Conservation (phyloP, 2,329 filamentous ascomycete genomes). For the Ambrosiella cleistominuta region DNA sequence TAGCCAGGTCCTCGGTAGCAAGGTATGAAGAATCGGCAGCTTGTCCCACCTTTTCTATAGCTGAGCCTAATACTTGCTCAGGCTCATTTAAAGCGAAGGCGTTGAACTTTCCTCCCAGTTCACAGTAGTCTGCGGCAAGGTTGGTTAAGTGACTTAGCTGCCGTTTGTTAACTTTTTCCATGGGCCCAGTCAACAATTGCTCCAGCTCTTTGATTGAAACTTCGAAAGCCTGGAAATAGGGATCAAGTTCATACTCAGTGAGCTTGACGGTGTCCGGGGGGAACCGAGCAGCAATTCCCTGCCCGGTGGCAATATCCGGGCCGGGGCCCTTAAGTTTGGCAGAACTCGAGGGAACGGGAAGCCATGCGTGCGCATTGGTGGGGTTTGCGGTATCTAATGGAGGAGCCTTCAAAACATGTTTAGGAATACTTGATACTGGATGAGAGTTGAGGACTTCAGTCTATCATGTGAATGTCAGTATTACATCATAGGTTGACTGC, state of each 20-base stretch:
- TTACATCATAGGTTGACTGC: slow-evolving; percentile 13
- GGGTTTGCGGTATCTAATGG: slow-evolving; percentile 90
- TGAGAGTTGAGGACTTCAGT: slow-evolving; percentile 89
- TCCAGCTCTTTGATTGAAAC: slow-evolving; percentile 83
- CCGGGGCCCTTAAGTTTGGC: slow-evolving; percentile 48
- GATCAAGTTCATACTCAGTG: slow-evolving; percentile 79
- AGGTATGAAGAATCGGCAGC: slow-evolving; percentile 93
- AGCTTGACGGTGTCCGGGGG: slow-evolving; percentile 61
- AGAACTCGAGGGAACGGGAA: slow-evolving; percentile 70
- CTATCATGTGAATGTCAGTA: slow-evolving; percentile 28
- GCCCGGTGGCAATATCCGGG: slow-evolving; percentile 18
- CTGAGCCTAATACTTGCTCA: slow-evolving; percentile 70
- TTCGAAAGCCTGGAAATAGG: slow-evolving; percentile 91
- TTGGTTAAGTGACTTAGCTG: slow-evolving; percentile 72
- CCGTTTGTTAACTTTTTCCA: slow-evolving; percentile 90
- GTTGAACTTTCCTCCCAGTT: slow-evolving; percentile 90
- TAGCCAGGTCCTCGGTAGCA: slow-evolving; percentile 78
- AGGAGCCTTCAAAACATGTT: slow-evolving; percentile 87
- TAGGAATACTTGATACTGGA: slow-evolving; percentile 78
- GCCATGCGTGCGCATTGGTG: slow-evolving; percentile 65
- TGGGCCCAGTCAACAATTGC: slow-evolving; percentile 69
- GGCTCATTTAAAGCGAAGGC: slow-evolving; percentile 91
- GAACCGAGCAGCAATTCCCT: slow-evolving; percentile 38
- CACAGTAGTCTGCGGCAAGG: slow-evolving; percentile 72
- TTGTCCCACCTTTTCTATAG: slow-evolving; percentile 87